Conservation (phyloP, 176 grass and related monocot species). For the Microstegium vimineum region DNA sequence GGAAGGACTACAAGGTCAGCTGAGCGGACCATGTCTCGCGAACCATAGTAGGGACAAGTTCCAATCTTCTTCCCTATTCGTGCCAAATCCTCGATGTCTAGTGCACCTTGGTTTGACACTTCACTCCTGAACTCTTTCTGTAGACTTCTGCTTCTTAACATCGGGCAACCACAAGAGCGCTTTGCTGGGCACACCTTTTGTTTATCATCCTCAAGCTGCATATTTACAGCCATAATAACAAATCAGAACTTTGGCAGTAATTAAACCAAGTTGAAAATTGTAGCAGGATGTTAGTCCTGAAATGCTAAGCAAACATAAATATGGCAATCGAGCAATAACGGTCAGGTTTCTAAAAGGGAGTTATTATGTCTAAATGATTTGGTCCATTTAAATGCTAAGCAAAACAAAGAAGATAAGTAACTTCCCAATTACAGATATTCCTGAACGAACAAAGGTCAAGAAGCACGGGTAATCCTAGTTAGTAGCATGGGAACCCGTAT, state of each 20-base stretch:
- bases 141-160: constrained; percentile 64
- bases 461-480: neutral
- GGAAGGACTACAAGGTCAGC: constrained; percentile 85
- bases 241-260: constrained; percentile 14
- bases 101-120: constrained; percentile 50
- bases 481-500: neutral
- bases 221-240: neutral
- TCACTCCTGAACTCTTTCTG: constrained; percentile 66
- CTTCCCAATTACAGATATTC: neutral
- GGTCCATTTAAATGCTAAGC: neutral
- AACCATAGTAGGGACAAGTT: constrained; percentile 83
- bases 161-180: constrained; percentile 68
- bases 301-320: neutral
- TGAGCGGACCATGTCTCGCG: constrained; percentile 65
- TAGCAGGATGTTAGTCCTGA: neutral
- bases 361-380: neutral
- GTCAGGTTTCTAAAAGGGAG: neutral
- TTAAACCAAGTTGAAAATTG: neutral
- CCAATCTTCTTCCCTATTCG: constrained; percentile 75
- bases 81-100: constrained; percentile 86
- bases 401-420: neutral
- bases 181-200: constrained; percentile 46
- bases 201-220: constrained; percentile 48
- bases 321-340: neutral
- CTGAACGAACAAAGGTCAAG: neutral